Evolutionary conservation across 1,139 yeast species (phyloP).

Genomic region (Yueomyces sp.): DNA sequence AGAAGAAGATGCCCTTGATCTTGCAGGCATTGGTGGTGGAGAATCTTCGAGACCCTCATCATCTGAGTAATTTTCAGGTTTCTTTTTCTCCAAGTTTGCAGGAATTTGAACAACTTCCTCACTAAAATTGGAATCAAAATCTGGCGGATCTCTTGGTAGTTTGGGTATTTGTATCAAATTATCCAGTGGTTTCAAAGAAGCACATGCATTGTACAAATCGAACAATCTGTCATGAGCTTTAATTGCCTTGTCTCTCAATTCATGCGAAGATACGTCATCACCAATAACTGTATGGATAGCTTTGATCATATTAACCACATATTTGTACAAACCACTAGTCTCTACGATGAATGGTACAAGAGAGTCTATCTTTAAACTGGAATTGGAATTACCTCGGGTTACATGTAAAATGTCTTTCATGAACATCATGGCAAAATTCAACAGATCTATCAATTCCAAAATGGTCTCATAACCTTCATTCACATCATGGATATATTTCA

Average conservation of each 20-base stretch:
- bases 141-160: constrained; percentile 59
- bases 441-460: constrained; percentile 73
- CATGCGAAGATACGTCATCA: constrained; percentile 65
- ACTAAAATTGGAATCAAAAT: constrained; percentile 3
- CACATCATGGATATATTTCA: constrained; percentile 82
- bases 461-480: constrained; percentile 92
- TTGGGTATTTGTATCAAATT: constrained; percentile 80
- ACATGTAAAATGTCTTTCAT: constrained; percentile 70
- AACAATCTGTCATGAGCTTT: constrained; percentile 72
- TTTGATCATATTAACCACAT: constrained; percentile 79
- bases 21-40: constrained; percentile 1
- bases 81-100: neutral
- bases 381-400: constrained; percentile 34
- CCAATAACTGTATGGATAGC: constrained; percentile 74
- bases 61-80: neutral
- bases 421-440: constrained; percentile 72
- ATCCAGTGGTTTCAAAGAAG: constrained; percentile 71
- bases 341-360: constrained; percentile 89
- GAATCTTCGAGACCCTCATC: constrained; percentile 1
- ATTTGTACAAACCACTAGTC: constrained; percentile 84
- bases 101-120: constrained; percentile 1
- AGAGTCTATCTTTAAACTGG: constrained; percentile 78
- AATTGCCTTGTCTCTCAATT: constrained; percentile 58
- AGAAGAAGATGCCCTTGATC: neutral
- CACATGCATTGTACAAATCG: constrained; percentile 85